Conservation (phyloP, 768 basidiomycete species). For the Tylopilus vinaceipallidus region DNA sequence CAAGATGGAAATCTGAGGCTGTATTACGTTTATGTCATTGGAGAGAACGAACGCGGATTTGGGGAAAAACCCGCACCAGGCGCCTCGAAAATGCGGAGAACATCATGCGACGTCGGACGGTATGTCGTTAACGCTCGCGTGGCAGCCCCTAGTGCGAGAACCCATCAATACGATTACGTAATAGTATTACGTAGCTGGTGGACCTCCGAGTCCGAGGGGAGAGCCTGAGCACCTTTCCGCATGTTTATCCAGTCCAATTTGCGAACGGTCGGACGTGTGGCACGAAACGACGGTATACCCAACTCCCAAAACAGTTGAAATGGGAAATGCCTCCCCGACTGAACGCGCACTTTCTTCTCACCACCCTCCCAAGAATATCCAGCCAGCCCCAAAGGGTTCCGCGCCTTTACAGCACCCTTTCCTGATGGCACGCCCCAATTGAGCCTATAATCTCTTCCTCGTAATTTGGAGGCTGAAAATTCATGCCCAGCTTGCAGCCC, state of each 20-base stretch:
- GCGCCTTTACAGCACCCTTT: not conserved
- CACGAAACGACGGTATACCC: slow-evolving; percentile 15
- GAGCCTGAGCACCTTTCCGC: too few species aligned
- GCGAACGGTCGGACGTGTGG: not conserved
- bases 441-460: not conserved
- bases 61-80: slow-evolving; percentile 25
- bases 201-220: too few species aligned
- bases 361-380: not conserved
- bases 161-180: slow-evolving; percentile 5
- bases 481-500: not conserved
- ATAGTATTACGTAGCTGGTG: too few species aligned
- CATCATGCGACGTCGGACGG: not conserved
- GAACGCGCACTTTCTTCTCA: not conserved
- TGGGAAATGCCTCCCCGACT: not conserved
- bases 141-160: not conserved
- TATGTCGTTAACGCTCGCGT: not conserved
- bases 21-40: slow-evolving; percentile 1
- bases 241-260: too few species aligned
- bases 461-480: not conserved
- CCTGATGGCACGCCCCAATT: not conserved
- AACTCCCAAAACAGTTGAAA: not conserved
- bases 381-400: not conserved
- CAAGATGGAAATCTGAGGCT: slow-evolving; percentile 70
- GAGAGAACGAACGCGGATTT: not conserved
- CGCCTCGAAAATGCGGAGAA: slow-evolving; percentile 39